Conservation (phyloP, 768 basidiomycete species). For the Psilocybe cyanescens region DNA sequence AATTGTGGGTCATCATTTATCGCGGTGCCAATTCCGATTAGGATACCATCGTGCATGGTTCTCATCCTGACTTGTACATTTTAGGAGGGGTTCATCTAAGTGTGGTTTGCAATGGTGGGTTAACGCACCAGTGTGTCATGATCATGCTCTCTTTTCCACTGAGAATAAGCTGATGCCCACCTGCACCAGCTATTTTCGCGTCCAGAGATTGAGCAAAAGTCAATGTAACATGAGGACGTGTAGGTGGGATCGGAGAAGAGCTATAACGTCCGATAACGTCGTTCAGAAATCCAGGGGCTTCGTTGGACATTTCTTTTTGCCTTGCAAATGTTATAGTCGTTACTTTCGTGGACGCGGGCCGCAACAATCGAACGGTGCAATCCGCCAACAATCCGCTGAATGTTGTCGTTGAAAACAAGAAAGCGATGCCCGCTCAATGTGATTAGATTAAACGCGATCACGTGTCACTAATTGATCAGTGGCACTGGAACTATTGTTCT, state of each 20-base stretch:
- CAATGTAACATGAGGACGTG: slow-evolving; percentile 66
- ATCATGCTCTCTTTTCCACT: slow-evolving; percentile 87
- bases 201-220: slow-evolving; percentile 89
- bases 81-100: not conserved
- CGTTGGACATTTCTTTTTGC: slow-evolving; percentile 2
- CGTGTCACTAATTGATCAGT: too few species aligned
- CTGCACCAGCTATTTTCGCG: slow-evolving; percentile 81
- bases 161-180: slow-evolving; percentile 76
- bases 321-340: not conserved
- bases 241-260: not conserved
- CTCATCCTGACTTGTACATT: slow-evolving; percentile 69
- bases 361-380: too few species aligned
- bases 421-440: too few species aligned
- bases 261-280: not conserved
- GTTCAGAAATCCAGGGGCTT: not conserved
- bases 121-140: slow-evolving; percentile 89
- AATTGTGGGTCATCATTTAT: slow-evolving; percentile 93
- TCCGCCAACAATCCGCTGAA: too few species aligned
- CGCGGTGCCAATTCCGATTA: slow-evolving; percentile 90
- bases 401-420: too few species aligned
- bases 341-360: not conserved
- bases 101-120: slow-evolving; percentile 45
- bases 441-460: too few species aligned
- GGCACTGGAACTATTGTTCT: too few species aligned
- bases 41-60: slow-evolving; percentile 89